Evolutionary conservation across 164 flowering plant genomes (phyloP), one percentile per base, ranked within the genome.

Genomic region (Macadamia integrifolia): DNA sequence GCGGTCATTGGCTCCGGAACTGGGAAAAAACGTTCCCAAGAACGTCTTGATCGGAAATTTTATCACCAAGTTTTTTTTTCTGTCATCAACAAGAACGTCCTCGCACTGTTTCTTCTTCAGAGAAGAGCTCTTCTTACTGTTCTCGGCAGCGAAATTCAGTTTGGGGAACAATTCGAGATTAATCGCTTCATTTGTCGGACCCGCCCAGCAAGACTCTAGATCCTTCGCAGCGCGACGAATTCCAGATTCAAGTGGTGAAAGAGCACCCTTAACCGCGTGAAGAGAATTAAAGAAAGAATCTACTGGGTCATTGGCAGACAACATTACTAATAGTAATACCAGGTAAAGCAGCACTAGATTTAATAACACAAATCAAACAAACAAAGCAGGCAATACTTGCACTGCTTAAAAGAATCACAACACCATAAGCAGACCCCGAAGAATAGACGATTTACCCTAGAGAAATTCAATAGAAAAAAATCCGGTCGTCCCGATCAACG

Each of bases 261-360:
- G 60, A 17, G 80, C 88, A 32, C 76, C 85, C 66, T 85, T 90
- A n/a, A 92, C 82, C 42, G 70, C 75, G 70, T 89, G 83, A 18
- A 91, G 66, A 69, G 97, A 83, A 68, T 86, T 87, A 70, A 87
- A 75, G 70, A 92, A 79, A 31, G 91, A 81, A 55, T 90, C 99
- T 40, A 86, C 68, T 9, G 87, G 93, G 67, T 89, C 94, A 84
- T 81, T 87, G n/a, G 76, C 73, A 75, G 86, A 74, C 76, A 81
- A 83, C 89, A 86, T 75, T 42, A 63, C 71, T 44, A 50, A 23
- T 23, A 31, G 59, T 49, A 53, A 53, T 6, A 53, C 58, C 3
- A 71, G 42, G 28, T 53, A 32, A 66, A 65, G 0, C 65, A 56
- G 32, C 44, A 35, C 15, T n/a, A 2, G 35, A 44, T 65, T 6